phyloP scores from a whole-genome alignment of 768 basidiomycete species.

The Daedaleopsis nitida region DNA sequence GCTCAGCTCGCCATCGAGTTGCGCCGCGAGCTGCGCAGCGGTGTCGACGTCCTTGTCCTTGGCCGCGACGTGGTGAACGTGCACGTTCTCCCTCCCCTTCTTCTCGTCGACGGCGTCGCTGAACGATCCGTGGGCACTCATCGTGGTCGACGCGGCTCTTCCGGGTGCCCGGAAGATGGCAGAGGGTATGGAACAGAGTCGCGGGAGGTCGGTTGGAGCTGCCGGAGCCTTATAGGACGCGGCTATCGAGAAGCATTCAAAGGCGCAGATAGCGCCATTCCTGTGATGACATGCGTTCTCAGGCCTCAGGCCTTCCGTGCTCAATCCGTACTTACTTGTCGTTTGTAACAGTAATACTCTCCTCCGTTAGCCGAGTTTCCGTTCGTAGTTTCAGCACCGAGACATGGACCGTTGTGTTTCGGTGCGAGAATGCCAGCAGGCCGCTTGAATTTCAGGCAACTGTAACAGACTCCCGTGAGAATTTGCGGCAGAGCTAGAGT shows the following conservation, averaged over 20 bases:
- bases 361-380: too few relatives aligned
- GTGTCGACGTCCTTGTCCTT: conserved; percentile 59
- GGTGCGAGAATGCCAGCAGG: too few relatives aligned
- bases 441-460: too few relatives aligned
- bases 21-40: conserved; percentile 57
- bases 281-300: conserved; percentile 6
- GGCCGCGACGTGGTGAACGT: conserved; percentile 33
- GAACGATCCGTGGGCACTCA: conserved; percentile 25
- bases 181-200: neutral
- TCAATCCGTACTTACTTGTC: neutral
- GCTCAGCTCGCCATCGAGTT: conserved; percentile 46
- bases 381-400: too few relatives aligned
- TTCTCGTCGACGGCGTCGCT: conserved; percentile 33
- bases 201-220: neutral
- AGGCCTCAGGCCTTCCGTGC: conserved; percentile 13
- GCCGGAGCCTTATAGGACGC: neutral
- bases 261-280: conserved; percentile 14
- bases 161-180: neutral
- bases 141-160: conserved; percentile 4
- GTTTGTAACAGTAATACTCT: too few relatives aligned
- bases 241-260: conserved; percentile 2
- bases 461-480: too few relatives aligned
- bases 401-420: too few relatives aligned
- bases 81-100: conserved; percentile 21
- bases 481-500: too few relatives aligned